phyloP scores from a whole-genome alignment of 805 yeast genomes.

The Tetrapisispora fleetii region DNA sequence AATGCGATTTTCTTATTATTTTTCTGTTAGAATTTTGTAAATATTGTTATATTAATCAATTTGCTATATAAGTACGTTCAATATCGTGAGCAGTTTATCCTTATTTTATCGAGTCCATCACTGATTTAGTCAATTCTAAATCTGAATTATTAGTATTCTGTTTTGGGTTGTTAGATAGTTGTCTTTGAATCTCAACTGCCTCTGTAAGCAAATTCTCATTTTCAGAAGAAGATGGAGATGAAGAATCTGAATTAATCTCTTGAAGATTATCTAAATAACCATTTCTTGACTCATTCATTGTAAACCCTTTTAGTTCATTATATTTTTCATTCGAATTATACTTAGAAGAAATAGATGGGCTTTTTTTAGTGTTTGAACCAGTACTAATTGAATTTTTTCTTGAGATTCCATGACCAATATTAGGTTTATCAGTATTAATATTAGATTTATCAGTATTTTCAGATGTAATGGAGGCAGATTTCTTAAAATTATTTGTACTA shows the following conservation, averaged over 20 bases:
- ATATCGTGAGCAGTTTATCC: background rate
- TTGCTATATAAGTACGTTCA: too few species aligned
- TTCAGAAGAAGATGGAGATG: background rate
- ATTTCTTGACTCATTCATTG: background rate
- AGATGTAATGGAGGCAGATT: background rate
- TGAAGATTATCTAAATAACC: background rate
- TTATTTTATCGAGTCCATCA: background rate
- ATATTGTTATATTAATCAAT: background rate
- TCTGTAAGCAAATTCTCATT: background rate
- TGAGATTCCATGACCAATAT: background rate
- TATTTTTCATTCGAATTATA: background rate
- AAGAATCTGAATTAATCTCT: background rate
- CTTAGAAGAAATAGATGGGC: background rate
- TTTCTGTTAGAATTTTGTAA: background rate
- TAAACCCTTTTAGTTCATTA: background rate
- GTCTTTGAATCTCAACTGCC: slow-evolving; percentile 1
- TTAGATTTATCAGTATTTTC: background rate
- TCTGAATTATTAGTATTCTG: background rate
- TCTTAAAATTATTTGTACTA: background rate
- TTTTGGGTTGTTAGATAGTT: background rate
- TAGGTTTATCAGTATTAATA: background rate
- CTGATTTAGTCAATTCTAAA: background rate
- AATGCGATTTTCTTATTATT: background rate
- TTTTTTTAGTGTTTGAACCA: background rate
- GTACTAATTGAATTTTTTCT: slow-evolving; percentile 2